Evolutionary conservation across 352 stramenopile genomes (phyloP).

Genomic region (Phytophthora foliorum): DNA sequence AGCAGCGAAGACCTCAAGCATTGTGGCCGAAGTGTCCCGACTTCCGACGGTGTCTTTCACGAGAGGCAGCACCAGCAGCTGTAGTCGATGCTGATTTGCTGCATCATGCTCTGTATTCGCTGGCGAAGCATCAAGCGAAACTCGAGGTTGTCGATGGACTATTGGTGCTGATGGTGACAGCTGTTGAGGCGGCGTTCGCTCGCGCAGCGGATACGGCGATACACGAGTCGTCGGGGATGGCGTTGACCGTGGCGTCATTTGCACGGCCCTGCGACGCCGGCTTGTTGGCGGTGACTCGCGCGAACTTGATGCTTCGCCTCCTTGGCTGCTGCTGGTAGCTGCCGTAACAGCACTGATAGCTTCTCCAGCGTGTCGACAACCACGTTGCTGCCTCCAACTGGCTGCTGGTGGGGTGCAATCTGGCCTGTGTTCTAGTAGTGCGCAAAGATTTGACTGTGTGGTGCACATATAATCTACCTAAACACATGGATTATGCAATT

Average conservation of each 20-base stretch:
- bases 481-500: too few relatives aligned
- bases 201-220: background rate
- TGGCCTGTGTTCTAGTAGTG: too few relatives aligned
- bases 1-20: conserved; percentile 8
- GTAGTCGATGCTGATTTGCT: background rate
- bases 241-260: background rate
- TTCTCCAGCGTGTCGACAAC: too few relatives aligned
- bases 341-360: background rate
- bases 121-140: background rate
- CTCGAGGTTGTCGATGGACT: background rate
- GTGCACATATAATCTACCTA: too few relatives aligned
- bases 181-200: background rate
- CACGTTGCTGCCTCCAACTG: too few relatives aligned
- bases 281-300: background rate
- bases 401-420: too few relatives aligned
- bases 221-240: background rate
- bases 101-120: background rate
- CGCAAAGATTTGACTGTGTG: too few relatives aligned
- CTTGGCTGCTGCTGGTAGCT: background rate
- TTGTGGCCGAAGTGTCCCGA: too few relatives aligned
- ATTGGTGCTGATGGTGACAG: background rate
- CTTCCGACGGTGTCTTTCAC: too few relatives aligned
- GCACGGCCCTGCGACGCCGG: too few relatives aligned
- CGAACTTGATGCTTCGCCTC: background rate
- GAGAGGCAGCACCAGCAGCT: conserved; percentile 7